Evolutionary conservation across 2,329 filamentous ascomycete species (phyloP).

Genomic region (Pseudogymnoascus sp.): DNA sequence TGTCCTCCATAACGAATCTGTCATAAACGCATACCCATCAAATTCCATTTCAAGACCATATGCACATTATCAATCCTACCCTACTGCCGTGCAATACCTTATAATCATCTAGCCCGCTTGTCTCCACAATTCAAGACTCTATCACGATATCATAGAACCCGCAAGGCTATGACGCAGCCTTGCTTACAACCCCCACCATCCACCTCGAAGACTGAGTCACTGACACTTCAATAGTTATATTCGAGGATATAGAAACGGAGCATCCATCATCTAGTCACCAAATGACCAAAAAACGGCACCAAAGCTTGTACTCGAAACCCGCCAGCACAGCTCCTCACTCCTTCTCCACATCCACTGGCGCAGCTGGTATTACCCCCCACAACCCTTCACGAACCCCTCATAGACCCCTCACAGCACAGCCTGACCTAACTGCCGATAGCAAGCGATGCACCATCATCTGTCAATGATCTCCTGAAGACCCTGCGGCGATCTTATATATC

Average conservation of each 20-base stretch:
- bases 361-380: conserved; percentile 20
- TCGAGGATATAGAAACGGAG: not conserved
- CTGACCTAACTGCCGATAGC: conserved; percentile 15
- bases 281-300: conserved; percentile 60
- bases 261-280: not conserved
- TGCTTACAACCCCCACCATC: conserved; percentile 7
- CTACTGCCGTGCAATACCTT: not conserved
- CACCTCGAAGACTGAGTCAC: not conserved
- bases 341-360: conserved; percentile 34
- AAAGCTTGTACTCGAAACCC: conserved; percentile 51
- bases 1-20: not conserved
- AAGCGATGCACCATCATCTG: conserved; percentile 33
- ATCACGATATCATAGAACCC: conserved; percentile 3
- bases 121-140: conserved; percentile 2
- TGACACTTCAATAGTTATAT: not conserved
- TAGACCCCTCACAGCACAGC: not conserved
- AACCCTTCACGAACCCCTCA: not conserved
- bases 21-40: not conserved
- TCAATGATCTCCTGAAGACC: conserved; percentile 55
- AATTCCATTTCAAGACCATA: not conserved
- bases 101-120: not conserved
- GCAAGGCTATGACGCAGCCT: conserved; percentile 5
- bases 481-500: conserved; percentile 43
- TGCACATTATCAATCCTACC: not conserved
- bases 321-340: conserved; percentile 47